These are phyloP conservation scores for Cynanchum wilfordii DNA, from an alignment of 257 asterid genomes.

Conservation along the genomic window DNA sequence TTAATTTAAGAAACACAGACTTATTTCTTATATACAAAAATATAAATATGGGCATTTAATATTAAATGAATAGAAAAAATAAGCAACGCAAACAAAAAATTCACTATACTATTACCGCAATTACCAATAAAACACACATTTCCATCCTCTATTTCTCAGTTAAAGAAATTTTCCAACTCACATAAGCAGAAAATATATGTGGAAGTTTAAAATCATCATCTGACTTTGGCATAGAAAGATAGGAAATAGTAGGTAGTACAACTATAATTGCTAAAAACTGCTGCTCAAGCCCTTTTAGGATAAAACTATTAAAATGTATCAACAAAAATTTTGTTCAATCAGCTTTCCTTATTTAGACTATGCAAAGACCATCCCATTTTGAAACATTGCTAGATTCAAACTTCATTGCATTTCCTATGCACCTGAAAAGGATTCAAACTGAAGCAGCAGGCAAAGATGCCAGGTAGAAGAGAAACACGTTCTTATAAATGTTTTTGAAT, in stretches of 20 bases:
- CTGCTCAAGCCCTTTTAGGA: not conserved
- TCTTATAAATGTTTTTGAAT: not conserved
- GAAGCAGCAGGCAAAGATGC: not conserved
- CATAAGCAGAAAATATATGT: not conserved
- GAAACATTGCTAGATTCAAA: not conserved
- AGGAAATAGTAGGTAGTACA: not conserved
- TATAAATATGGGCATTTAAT: not conserved
- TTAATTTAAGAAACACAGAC: no score
- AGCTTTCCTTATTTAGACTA: not conserved
- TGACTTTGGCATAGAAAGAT: not conserved
- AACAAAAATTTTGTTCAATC: not conserved
- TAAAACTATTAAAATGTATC: not conserved
- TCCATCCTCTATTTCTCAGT: not conserved
- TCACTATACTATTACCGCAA: not conserved
- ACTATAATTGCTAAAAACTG: not conserved
- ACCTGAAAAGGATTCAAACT: not conserved
- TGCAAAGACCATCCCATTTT: not conserved
- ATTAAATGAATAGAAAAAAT: not conserved
- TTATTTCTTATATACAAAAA: not conserved
- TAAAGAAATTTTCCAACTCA: not conserved
- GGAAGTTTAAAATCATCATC: not conserved
- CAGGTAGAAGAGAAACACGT: not conserved
- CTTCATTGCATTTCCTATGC: not conserved
- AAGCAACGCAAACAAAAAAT: not conserved
- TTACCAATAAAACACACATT: not conserved